Evolutionary conservation across 495 filamentous ascomycete species (phyloP).

Genomic region (Tricharina praecox): DNA sequence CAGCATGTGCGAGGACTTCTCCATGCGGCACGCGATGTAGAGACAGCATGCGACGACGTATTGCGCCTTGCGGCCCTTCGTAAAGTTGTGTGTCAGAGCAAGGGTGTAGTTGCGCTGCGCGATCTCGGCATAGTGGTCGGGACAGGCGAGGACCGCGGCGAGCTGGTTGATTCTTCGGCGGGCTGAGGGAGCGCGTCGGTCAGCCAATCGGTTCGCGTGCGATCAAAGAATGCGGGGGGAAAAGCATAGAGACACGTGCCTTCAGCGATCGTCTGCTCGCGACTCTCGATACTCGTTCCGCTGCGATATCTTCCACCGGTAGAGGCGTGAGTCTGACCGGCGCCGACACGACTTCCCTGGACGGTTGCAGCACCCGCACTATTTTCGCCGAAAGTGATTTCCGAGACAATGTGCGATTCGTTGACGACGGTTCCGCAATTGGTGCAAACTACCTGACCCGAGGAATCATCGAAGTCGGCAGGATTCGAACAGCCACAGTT

Average conservation of each 20-base stretch:
- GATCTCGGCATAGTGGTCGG: slow-evolving; percentile 20
- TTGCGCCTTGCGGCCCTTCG: slow-evolving; percentile 69
- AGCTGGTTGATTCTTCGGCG: slow-evolving; percentile 38
- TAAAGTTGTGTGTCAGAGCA: slow-evolving; percentile 60
- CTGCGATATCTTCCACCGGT: slow-evolving; percentile 40
- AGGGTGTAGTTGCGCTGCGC: slow-evolving; percentile 47
- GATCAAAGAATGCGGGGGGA: no score
- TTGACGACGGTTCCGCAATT: slow-evolving; percentile 69
- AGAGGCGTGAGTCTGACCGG: slow-evolving; percentile 53
- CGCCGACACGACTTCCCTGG: slow-evolving; percentile 72
- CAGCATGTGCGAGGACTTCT: slow-evolving; percentile 55
- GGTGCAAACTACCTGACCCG: slow-evolving; percentile 41
- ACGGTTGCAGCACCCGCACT: slow-evolving; percentile 73
- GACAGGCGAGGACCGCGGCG: slow-evolving; percentile 30
- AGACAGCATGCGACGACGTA: slow-evolving; percentile 73
- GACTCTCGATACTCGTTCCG: slow-evolving; percentile 40
- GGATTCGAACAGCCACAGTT: slow-evolving; percentile 26
- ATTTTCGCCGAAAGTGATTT: slow-evolving; percentile 76
- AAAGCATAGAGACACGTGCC: slow-evolving; percentile 27
- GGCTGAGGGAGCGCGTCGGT: no score
- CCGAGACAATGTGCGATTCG: slow-evolving; percentile 73
- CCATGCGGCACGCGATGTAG: slow-evolving; percentile 64
- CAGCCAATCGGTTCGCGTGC: no score
- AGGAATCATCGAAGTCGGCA: slow-evolving; percentile 25
- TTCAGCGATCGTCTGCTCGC: slow-evolving; percentile 56